Evolutionary conservation across 1,139 yeast genomes (phyloP), one percentile per base, ranked within the genome.

Genomic region (Debaryomyces coudertii): DNA sequence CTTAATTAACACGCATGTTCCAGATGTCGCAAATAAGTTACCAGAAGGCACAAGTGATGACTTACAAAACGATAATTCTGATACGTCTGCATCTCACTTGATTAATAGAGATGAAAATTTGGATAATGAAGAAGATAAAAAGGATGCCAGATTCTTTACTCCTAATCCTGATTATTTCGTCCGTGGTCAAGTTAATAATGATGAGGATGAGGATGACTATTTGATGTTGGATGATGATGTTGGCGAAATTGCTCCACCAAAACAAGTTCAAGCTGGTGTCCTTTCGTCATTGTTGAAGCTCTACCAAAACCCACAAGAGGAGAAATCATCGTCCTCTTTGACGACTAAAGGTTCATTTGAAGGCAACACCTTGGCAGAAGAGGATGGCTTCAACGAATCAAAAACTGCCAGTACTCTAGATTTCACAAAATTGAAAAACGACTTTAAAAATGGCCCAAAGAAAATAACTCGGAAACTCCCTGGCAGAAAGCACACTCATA

Each of bases 211-310:
- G n/a, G 65, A 65, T 15, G 71, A 69, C 27, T 68, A 70, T 42
- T 53, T 69, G 51, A 54, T 69, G 53, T 58, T 71, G 22, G 70
- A 65, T 30, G 72, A 68, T 31, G 71, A 66, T 41, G 87, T 79
- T 45, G 66, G 57, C 3, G 66, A 71, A 47, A 73, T 87, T 6
- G 82, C 89, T 0, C 90, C 92, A 0, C 95, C 96, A 0, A 70
- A 76, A 36, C 80, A 79, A 44, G 90, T 88, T 5, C 85, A 85
- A 53, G 89, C 90, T 23, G 97, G 97, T 60, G 92, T 90, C 14
- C 74, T 90, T 29, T 87, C 96, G 0, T 82, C 92, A 1, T 71
- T 90, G 51, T 71, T 90, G 51, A 79, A 83, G 53, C 72, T 90
- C 45, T 88, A 89, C 56, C 84, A 80, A 50, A 64, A 68, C 47